Evolutionary conservation across 2,329 filamentous ascomycete species (phyloP), one percentile per base, ranked within the genome.

Genomic region (Aspergillus phoenicis): DNA sequence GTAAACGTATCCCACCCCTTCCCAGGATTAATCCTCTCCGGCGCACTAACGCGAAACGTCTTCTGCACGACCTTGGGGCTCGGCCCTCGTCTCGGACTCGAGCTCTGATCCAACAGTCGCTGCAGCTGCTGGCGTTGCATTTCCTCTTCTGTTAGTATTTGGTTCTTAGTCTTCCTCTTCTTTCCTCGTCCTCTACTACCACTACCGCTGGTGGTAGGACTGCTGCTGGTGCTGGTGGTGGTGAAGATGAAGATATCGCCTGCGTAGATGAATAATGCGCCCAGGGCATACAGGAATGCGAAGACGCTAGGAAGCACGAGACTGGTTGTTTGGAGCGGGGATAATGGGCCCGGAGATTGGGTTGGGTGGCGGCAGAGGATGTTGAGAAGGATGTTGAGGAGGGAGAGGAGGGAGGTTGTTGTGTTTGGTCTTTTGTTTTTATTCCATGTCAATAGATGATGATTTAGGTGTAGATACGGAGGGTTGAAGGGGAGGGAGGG

Each of bases 41-140:
- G 71, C 2, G 69, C 59, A 36, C 71, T 67, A 47, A 73, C 69
- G 24, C 64, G 59, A 53, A 71, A 73, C n/a, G 70, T 73, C 51
- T 66, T 70, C 51, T 70, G 68, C 8, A 63, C 56, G 4, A 66
- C 59, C 55, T 59, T 67, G 4, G 66, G 52, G 45, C 61, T 65
- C 24, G 51, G 22, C 10, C 56, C 56, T 2, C 33, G 33, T 36
- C 58, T 69, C 64, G 6, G 68, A 64, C 6, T 71, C 11, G 33
- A 13, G 11, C 5, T 71, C 53, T 72, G 68, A 30, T 71, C 69
- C 22, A 78, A 60, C 17, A 79, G 65, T 11, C 75, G 70, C 36
- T 73, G 72, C 26, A 78, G 64, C 55, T 79, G 74, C 38, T 72
- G 73, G 36, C 77, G 74, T 57, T 78, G 75, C 67, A 75, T 72